Evolutionary conservation across 2,329 filamentous ascomycete species (phyloP).

Genomic region (Neocatenulostroma microsporum): DNA sequence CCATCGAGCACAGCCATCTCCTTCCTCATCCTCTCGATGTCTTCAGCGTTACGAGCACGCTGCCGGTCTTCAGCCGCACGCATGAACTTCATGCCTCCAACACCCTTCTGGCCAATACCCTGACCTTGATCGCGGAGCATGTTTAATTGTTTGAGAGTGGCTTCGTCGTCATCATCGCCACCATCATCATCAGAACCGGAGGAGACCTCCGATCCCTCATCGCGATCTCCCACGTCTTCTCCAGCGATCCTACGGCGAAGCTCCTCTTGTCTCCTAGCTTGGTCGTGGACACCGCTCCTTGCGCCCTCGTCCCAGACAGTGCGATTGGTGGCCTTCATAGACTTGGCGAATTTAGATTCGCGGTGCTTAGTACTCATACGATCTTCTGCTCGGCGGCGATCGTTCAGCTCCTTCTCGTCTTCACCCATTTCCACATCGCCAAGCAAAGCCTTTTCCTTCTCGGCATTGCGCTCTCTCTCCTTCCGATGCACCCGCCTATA

Average conservation of each 20-base stretch:
- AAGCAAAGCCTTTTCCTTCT: slow-evolving; percentile 48
- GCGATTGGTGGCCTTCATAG: slow-evolving; percentile 67
- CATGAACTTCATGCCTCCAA: slow-evolving; percentile 93
- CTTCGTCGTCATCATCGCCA: slow-evolving; percentile 50
- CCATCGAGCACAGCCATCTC: slow-evolving; percentile 61
- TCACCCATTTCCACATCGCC: slow-evolving; percentile 51
- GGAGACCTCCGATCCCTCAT: slow-evolving; percentile 46
- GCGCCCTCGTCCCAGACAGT: slow-evolving; percentile 86
- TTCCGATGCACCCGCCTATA: slow-evolving; percentile 89
- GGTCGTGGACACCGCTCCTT: slow-evolving; percentile 66
- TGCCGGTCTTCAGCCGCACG: slow-evolving; percentile 71
- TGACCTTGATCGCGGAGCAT: slow-evolving; percentile 31
- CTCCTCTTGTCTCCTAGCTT: slow-evolving; percentile 76
- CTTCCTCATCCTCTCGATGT: slow-evolving; percentile 49
- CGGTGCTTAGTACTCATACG: slow-evolving; percentile 77
- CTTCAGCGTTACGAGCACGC: slow-evolving; percentile 72
- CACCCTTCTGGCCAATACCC: slow-evolving; percentile 43
- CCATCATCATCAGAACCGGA: slow-evolving; percentile 50
- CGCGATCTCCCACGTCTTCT: slow-evolving; percentile 47
- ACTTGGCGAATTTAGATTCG: slow-evolving; percentile 89
- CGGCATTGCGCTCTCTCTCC: slow-evolving; percentile 54
- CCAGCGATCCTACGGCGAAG: slow-evolving; percentile 72
- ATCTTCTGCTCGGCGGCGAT: slow-evolving; percentile 71
- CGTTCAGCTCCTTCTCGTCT: slow-evolving; percentile 56
- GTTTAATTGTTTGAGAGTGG: slow-evolving; percentile 32